A percentile compares a stretch with the other conserved stretches of the same genome.
phyloP scores from a whole-genome alignment of 2,329 filamentous ascomycete species.

The Helotiales sp. region DNA sequence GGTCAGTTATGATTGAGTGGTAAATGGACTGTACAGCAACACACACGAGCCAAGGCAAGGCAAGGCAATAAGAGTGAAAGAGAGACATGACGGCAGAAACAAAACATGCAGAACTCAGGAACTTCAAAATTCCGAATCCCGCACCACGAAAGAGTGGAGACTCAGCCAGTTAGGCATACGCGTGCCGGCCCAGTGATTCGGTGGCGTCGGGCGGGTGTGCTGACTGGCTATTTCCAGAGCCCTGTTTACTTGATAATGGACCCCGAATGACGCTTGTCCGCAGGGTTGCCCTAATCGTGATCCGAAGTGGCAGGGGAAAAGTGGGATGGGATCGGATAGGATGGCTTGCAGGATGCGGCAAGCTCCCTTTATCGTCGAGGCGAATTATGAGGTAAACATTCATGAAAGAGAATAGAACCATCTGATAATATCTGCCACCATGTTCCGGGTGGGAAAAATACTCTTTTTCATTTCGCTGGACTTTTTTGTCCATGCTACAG shows the following conservation, averaged over 20 bases:
- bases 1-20: not conserved
- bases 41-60: not conserved
- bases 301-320: slow-evolving; percentile 1
- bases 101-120: not conserved
- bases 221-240: not conserved
- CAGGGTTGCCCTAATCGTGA: slow-evolving; percentile 3
- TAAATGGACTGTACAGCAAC: not conserved
- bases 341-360: not conserved
- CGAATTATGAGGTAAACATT: not conserved
- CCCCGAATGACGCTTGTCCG: slow-evolving; percentile 7
- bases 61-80: not conserved
- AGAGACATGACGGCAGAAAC: not conserved
- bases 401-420: too few relatives aligned
- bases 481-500: too few relatives aligned
- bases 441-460: too few relatives aligned
- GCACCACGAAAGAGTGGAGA: not conserved
- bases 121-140: slow-evolving; percentile 1
- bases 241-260: not conserved
- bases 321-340: not conserved
- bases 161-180: not conserved
- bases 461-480: too few relatives aligned
- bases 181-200: not conserved
- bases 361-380: not conserved
- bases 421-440: too few relatives aligned
- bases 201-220: not conserved